Conservation (phyloP, 768 basidiomycete genomes). For the Grammothele lineata region DNA sequence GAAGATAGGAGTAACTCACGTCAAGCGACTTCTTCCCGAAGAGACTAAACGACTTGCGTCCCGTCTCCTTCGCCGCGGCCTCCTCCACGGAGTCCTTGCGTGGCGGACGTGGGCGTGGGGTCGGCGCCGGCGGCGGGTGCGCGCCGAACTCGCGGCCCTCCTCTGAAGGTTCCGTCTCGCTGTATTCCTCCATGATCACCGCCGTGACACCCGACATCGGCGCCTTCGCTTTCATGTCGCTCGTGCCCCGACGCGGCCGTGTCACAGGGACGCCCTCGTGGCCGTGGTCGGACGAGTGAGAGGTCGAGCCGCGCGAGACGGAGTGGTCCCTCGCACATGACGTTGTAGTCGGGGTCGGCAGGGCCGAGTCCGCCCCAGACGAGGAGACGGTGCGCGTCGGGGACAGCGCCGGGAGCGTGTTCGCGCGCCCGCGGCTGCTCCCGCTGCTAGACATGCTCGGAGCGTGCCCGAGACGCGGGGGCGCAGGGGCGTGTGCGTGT, state of each 20-base stretch:
- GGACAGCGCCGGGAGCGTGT: constrained; percentile 21
- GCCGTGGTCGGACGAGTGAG: constrained; percentile 9
- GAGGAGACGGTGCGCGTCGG: constrained; percentile 22
- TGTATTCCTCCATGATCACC: constrained; percentile 14
- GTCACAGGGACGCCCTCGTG: background rate
- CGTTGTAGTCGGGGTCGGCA: constrained; percentile 20
- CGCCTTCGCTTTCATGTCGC: background rate
- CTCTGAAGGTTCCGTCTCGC: constrained; percentile 4
- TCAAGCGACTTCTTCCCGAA: constrained; percentile 13
- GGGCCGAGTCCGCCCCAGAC: constrained; percentile 13
- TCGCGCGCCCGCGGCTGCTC: constrained; percentile 1
- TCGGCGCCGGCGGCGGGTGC: background rate
- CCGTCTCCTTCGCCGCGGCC: constrained; percentile 17
- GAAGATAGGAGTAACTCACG: constrained; percentile 8
- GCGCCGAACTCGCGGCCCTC: constrained; percentile 7
- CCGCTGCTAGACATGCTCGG: constrained; percentile 2
- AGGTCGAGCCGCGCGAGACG: constrained; percentile 10
- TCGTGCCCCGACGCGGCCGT: background rate
- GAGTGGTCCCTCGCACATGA: constrained; percentile 9
- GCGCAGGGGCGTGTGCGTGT: background rate
- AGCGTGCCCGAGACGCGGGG: constrained; percentile 6
- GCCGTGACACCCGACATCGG: background rate
- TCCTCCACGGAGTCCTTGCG: constrained; percentile 7
- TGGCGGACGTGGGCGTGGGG: constrained; percentile 1
- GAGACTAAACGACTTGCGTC: constrained; percentile 30